phyloP scores from a whole-genome alignment of 148 eudicot species.

The Chenopodium formosanum region DNA sequence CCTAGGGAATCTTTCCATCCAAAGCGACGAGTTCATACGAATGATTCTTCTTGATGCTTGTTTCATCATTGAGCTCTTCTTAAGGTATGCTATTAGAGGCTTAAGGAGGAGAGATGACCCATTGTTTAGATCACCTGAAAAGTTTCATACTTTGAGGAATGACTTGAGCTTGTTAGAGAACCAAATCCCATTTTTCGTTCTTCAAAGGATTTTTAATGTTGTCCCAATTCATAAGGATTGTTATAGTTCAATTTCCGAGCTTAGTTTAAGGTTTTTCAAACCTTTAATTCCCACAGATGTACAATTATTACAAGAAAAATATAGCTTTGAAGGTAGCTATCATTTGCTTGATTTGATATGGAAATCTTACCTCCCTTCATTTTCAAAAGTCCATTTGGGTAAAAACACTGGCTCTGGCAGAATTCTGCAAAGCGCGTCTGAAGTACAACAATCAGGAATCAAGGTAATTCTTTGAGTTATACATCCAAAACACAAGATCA shows the following conservation, averaged over 20 bases:
- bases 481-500: background rate
- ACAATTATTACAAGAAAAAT: constrained; percentile 22
- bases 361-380: constrained; percentile 44
- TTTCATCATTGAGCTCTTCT: constrained; percentile 58
- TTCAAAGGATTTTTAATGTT: constrained; percentile 35
- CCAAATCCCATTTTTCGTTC: constrained; percentile 55
- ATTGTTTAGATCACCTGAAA: constrained; percentile 29
- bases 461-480: constrained; percentile 16
- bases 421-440: constrained; percentile 20
- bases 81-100: constrained; percentile 33
- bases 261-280: constrained; percentile 46
- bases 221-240: constrained; percentile 40
- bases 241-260: constrained; percentile 31
- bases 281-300: constrained; percentile 37
- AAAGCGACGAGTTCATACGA: constrained; percentile 38
- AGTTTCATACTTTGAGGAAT: constrained; percentile 31
- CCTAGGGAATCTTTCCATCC: constrained; percentile 19
- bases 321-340: constrained; percentile 34
- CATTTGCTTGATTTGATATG: constrained; percentile 60
- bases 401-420: constrained; percentile 8
- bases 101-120: constrained; percentile 56
- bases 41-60: constrained; percentile 55
- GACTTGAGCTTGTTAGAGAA: constrained; percentile 59
- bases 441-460: constrained; percentile 29
- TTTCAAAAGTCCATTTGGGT: constrained; percentile 14